Evolutionary conservation across 2,329 filamentous ascomycete species (phyloP).

Genomic region (Gaeumannomyces sp.): DNA sequence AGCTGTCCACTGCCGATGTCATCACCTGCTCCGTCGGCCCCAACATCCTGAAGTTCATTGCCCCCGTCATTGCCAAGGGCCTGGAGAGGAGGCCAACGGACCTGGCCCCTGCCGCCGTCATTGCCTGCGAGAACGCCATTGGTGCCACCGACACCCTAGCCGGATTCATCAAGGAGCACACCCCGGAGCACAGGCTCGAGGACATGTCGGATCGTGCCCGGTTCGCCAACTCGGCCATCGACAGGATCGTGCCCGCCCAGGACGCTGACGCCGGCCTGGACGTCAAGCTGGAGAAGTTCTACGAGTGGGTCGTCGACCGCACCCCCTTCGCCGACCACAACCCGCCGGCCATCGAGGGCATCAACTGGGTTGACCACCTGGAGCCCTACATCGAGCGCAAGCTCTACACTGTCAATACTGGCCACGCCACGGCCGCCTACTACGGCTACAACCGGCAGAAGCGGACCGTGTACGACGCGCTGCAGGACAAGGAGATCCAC

Average conservation of each 20-base stretch:
- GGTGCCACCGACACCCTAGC: conserved; percentile 86
- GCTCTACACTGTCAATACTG: conserved; percentile 98
- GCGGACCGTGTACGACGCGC: conserved; percentile 81
- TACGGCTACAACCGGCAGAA: conserved; percentile 84
- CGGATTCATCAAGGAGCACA: conserved; percentile 73
- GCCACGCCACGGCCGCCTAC: conserved; percentile 93
- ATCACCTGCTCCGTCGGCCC: conserved; percentile 97
- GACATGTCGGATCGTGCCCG: conserved; percentile 69
- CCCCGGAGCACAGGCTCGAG: conserved; percentile 58
- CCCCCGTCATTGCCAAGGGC: conserved; percentile 89
- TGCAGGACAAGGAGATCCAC: conserved; percentile 75
- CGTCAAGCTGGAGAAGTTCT: conserved; percentile 97
- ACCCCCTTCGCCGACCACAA: conserved; percentile 22
- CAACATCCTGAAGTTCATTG: conserved; percentile 93
- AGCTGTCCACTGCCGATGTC: conserved; percentile 80
- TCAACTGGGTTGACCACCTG: conserved; percentile 14
- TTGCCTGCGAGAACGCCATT: conserved; percentile 98
- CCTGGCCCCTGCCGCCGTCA: conserved; percentile 71
- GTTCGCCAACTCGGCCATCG: conserved; percentile 97
- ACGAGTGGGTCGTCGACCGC: conserved; percentile 94
- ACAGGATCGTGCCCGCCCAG: conserved; percentile 94
- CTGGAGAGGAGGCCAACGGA: conserved; percentile 69
- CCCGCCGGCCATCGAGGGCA: conserved; percentile 52
- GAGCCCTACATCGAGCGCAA: conserved; percentile 53
- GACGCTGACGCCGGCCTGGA: conserved; percentile 73